These are phyloP conservation scores for Calvatia gigantea DNA, from an alignment of 768 basidiomycete species.

Conservation along the genomic window DNA sequence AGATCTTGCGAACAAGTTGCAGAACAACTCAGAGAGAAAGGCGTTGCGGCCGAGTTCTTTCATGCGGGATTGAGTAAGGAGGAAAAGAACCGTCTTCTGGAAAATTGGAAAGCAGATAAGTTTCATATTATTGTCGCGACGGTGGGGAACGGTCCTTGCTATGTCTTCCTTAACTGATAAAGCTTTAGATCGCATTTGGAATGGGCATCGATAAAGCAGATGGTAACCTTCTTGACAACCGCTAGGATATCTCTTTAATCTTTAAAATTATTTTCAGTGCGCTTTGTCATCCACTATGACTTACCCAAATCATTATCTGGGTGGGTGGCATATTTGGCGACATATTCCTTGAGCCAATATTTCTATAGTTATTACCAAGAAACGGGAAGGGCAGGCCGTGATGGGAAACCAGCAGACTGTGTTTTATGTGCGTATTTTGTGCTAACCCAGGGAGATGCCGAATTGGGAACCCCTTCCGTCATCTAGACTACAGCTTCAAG, in stretches of 20 bases:
- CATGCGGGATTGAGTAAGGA: conserved; percentile 73
- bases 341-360: conserved; percentile 6
- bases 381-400: conserved; percentile 94
- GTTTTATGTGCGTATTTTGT: conserved; percentile 66
- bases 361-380: conserved; percentile 81
- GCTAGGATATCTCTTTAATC: background rate
- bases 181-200: conserved; percentile 81
- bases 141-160: conserved; percentile 37
- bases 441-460: background rate
- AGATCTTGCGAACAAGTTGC: conserved; percentile 82
- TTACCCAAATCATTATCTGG: conserved; percentile 83
- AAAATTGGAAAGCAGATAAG: conserved; percentile 69
- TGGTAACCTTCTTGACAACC: conserved; percentile 36
- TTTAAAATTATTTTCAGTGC: conserved; percentile 45
- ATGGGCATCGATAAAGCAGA: conserved; percentile 94
- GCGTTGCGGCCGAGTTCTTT: conserved; percentile 71
- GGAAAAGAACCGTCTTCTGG: conserved; percentile 61
- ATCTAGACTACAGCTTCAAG: conserved; percentile 59
- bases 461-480: background rate
- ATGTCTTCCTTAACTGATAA: background rate
- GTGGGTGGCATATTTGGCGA: conserved; percentile 34
- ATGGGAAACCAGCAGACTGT: conserved; percentile 81
- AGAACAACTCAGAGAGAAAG: conserved; percentile 53
- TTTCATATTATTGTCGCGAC: conserved; percentile 91
- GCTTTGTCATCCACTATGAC: conserved; percentile 87